Base-by-base conservation (phyloP, 2,329 filamentous ascomycete species). In the Scedosporium boydii region DNA sequence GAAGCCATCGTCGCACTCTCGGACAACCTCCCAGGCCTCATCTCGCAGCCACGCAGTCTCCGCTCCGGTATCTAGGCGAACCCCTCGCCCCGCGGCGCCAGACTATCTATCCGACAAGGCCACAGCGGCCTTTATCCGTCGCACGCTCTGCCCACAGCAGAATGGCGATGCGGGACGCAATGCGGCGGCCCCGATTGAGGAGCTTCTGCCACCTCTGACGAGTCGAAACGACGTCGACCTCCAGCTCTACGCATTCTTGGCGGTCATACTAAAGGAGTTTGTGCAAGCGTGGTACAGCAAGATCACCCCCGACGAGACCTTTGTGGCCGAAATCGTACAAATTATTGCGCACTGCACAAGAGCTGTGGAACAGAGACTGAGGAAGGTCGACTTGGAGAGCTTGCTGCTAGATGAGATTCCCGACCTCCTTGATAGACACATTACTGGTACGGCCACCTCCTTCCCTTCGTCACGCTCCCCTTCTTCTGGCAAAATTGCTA, bases 171-270 rank as follows among this genome's bases (percentile, higher is more conserved):
- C 88, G 68, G 62, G 23, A 10, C 21, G 55, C 6, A 57, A 21
- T 16, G 75, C 77, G 16, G 75, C 78, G n/a, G 74, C 77, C 34
- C 84, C 90, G 58, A 87, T 96, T 67, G 87, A 96, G 64, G 89
- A 93, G 68, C 79, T 96, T 53, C 79, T 99, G 56, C 95, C 93
- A 64, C 92, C 93, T 46, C 80, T 99, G 70, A 98, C 93, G 58
- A 96, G 92, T 77, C 92, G 91, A 60, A 96, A 96, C 73, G 91
- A 96, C 68, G 86, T 98, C 64, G 95, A 99, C 74, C 78, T 96
- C 63, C 90, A 99, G 76, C 82, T 99, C 4, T 99, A 66, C 72
- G 93, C 91, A 29, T 84, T 98, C 64, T 87, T 99, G 64, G 90
- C 95, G 60, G 89, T 98, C 64, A 86, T 98, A 65, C 81, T 97